Conservation (phyloP, 2,329 filamentous ascomycete genomes). For the Bipolaris victoriae region DNA sequence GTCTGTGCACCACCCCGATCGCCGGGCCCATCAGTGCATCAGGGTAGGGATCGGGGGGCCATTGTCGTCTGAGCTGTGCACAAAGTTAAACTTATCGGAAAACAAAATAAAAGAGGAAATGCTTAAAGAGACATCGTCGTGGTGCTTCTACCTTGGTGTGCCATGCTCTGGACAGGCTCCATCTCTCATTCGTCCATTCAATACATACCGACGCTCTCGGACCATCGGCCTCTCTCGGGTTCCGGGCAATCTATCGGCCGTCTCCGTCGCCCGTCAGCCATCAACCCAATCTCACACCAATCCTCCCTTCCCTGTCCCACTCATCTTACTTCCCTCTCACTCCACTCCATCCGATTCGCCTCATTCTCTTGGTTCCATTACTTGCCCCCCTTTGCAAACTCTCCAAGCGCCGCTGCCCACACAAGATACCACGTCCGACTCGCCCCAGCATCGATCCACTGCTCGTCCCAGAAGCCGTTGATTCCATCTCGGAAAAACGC, state of each 20-base stretch:
- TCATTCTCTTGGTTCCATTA: not conserved
- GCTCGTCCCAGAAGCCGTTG: constrained; percentile 63
- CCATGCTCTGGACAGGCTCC: not conserved
- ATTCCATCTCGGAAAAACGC: constrained; percentile 71
- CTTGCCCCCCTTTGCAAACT: constrained; percentile 17
- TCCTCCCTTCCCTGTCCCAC: not conserved
- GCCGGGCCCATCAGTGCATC: not conserved
- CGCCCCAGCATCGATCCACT: constrained; percentile 81
- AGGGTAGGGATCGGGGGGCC: not conserved
- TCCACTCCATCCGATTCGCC: not conserved
- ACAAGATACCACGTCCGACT: constrained; percentile 44
- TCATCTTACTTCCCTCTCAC: not conserved
- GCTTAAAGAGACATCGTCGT: not conserved
- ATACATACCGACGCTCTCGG: not conserved
- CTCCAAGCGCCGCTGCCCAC: constrained; percentile 37
- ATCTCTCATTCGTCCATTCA: not conserved
- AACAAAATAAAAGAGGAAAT: not conserved
- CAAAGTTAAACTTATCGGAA: not conserved
- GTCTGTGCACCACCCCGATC: not conserved
- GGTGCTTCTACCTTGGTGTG: not conserved
- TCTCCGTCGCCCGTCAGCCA: too few species aligned
- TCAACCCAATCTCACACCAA: too few species aligned
- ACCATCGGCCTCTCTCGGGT: not conserved
- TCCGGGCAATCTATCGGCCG: not conserved
- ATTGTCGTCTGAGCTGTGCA: not conserved